These are phyloP conservation scores for Trypanosoma scelopori DNA, from an alignment of 208 protist genomes.

Conservation along the genomic window DNA sequence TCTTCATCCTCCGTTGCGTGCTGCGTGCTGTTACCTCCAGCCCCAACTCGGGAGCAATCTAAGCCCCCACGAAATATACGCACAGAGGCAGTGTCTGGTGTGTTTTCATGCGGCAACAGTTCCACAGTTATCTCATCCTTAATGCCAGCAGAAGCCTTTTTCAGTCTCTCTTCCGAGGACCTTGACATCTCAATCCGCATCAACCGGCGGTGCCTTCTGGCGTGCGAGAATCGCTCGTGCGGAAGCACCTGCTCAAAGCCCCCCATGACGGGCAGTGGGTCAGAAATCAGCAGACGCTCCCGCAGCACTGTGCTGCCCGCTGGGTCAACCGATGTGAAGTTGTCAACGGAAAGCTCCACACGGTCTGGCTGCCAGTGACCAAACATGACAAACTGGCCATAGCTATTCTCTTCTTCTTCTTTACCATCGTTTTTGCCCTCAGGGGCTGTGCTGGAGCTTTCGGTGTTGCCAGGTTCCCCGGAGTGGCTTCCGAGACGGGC, in stretches of 20 bases:
- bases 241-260: slow-evolving; percentile 37
- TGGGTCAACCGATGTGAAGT: slow-evolving; percentile 46
- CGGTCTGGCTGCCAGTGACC: slow-evolving; percentile 58
- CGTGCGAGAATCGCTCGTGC: slow-evolving; percentile 31
- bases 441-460: slow-evolving; percentile 23
- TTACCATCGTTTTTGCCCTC: too few species aligned
- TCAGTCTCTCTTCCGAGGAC: slow-evolving; percentile 22
- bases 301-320: slow-evolving; percentile 49
- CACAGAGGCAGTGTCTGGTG: slow-evolving; percentile 39
- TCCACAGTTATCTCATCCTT: background rate
- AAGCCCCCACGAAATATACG: slow-evolving; percentile 42
- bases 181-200: slow-evolving; percentile 16
- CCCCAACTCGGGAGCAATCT: background rate
- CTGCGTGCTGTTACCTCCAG: background rate
- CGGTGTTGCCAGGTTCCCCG: slow-evolving; percentile 21
- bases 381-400: slow-evolving; percentile 29
- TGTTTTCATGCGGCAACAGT: slow-evolving; percentile 39
- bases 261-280: slow-evolving; percentile 35
- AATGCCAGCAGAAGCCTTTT: slow-evolving; percentile 24
- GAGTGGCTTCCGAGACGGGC: slow-evolving; percentile 24
- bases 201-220: slow-evolving; percentile 22
- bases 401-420: slow-evolving; percentile 12
- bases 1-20: slow-evolving; percentile 4
- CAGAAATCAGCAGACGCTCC: slow-evolving; percentile 41
- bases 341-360: slow-evolving; percentile 6